Conservation (phyloP, 768 basidiomycete species). For the Boletus barrowsii region DNA sequence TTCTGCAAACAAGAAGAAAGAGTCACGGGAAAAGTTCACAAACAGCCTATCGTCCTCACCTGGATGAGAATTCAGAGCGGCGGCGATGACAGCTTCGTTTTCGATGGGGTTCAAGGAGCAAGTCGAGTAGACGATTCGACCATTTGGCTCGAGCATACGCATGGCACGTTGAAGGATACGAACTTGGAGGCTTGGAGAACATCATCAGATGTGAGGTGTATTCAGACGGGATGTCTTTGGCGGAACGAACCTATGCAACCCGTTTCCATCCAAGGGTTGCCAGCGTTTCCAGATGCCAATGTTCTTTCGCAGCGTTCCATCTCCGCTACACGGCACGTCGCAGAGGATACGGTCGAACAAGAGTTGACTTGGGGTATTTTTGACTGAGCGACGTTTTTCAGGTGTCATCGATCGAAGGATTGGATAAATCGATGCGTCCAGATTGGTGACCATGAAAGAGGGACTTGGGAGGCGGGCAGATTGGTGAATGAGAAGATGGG, state of each 20-base stretch:
- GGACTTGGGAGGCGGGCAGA: conserved; percentile 91
- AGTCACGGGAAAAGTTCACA: neutral
- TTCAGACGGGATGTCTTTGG: neutral
- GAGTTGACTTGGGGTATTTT: conserved; percentile 48
- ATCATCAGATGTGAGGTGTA: conserved; percentile 1
- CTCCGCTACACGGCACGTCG: conserved; percentile 97
- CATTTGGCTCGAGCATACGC: conserved; percentile 76
- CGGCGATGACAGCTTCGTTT: conserved; percentile 93
- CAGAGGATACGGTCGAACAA: conserved; percentile 92
- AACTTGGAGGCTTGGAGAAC: conserved; percentile 67
- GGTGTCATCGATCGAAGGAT: conserved; percentile 40
- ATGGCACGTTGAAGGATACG: conserved; percentile 92
- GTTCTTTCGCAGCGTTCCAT: conserved; percentile 95
- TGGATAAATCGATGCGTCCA: conserved; percentile 89
- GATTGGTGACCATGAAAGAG: conserved; percentile 91
- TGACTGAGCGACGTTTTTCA: conserved; percentile 31
- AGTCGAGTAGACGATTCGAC: conserved; percentile 95
- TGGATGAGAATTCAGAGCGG: conserved; percentile 68
- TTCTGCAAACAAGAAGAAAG: conserved; percentile 35
- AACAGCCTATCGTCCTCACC: conserved; percentile 38
- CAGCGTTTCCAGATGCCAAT: conserved; percentile 92
- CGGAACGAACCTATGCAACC: conserved; percentile 71
- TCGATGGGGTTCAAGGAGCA: conserved; percentile 97
- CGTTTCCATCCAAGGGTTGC: conserved; percentile 86
- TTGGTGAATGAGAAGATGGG: conserved; percentile 96